These are phyloP conservation scores for Scheffersomyces lignicola DNA, from an alignment of 1,139 yeast species.

Conservation along the genomic window DNA sequence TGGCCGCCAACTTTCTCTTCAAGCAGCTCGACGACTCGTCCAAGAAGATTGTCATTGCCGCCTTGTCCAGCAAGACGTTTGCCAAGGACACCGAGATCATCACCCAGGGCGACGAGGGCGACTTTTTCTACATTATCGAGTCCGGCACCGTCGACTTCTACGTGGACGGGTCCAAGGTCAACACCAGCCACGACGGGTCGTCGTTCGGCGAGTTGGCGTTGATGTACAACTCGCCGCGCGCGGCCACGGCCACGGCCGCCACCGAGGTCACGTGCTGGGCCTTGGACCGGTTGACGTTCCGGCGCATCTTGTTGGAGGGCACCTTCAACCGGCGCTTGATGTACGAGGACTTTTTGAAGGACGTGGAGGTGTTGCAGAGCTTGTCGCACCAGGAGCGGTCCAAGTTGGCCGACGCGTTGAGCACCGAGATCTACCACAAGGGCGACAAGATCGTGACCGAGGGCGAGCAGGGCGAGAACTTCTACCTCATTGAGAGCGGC, in stretches of 20 bases:
- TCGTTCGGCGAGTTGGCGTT: conserved; percentile 96
- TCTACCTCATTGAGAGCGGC: conserved; percentile 88
- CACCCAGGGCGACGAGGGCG: conserved; percentile 96
- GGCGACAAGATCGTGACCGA: conserved; percentile 80
- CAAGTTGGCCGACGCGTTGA: conserved; percentile 91
- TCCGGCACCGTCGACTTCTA: conserved; percentile 79
- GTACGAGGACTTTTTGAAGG: conserved; percentile 87
- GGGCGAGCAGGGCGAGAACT: conserved; percentile 91
- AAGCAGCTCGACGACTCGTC: conserved; percentile 73
- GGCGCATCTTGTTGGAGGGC: conserved; percentile 86
- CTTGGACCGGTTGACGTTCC: conserved; percentile 87
- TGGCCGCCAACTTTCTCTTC: conserved; percentile 81
- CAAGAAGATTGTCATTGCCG: conserved; percentile 73
- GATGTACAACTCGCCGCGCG: conserved; percentile 97
- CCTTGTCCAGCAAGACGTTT: conserved; percentile 71
- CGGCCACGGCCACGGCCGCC: conserved; percentile 86
- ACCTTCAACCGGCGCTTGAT: conserved; percentile 86
- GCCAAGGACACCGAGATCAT: conserved; percentile 67
- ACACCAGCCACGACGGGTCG: conserved; percentile 77
- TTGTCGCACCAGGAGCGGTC: conserved; percentile 84
- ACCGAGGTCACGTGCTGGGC: conserved; percentile 78
- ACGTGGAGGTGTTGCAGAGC: conserved; percentile 73
- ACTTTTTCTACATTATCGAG: conserved; percentile 88
- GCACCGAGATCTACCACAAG: conserved; percentile 68
- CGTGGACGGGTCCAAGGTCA: conserved; percentile 73